These are phyloP conservation scores for Phytophthora vignae DNA, from an alignment of 352 stramenopile species.

Conservation along the genomic window DNA sequence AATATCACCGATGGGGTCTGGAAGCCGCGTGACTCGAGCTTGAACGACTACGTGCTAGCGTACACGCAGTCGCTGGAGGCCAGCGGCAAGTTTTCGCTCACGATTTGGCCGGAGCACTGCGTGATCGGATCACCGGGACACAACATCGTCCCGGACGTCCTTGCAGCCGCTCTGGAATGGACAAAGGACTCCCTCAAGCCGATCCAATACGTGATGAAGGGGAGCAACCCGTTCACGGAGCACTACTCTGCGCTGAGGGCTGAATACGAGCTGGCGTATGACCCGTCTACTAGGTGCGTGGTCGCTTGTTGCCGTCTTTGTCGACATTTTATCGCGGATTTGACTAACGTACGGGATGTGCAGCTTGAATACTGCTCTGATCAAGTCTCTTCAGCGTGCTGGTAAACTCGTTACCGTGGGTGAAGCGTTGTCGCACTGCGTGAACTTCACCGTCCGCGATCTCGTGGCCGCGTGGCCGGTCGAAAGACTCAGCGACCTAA, in stretches of 20 bases:
- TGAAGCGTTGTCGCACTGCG: conserved; percentile 96
- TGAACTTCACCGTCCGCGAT: conserved; percentile 96
- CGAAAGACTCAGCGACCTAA: conserved; percentile 58
- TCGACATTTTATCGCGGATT: too few relatives aligned
- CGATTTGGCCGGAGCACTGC: conserved; percentile 97
- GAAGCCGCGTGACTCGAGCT: conserved; percentile 56
- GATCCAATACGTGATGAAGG: conserved; percentile 92
- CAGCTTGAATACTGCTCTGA: conserved; percentile 47
- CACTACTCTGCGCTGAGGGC: conserved; percentile 94
- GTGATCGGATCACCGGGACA: conserved; percentile 91
- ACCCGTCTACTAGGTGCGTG: conserved; percentile 56
- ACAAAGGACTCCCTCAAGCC: conserved; percentile 54
- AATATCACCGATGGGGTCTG: conserved; percentile 73
- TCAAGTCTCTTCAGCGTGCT: conserved; percentile 79
- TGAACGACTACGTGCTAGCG: conserved; percentile 84
- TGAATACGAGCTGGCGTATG: conserved; percentile 87
- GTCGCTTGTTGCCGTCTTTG: neutral
- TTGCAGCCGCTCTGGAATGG: conserved; percentile 86
- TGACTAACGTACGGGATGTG: too few relatives aligned
- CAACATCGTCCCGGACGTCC: conserved; percentile 82
- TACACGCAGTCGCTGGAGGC: conserved; percentile 90
- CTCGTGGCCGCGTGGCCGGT: conserved; percentile 86
- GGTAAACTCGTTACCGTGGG: conserved; percentile 90
- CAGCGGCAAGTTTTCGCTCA: conserved; percentile 88
- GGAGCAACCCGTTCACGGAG: conserved; percentile 94